Evolutionary conservation across 495 filamentous ascomycete genomes (phyloP).

Genomic region (Cercophora newfieldiana): DNA sequence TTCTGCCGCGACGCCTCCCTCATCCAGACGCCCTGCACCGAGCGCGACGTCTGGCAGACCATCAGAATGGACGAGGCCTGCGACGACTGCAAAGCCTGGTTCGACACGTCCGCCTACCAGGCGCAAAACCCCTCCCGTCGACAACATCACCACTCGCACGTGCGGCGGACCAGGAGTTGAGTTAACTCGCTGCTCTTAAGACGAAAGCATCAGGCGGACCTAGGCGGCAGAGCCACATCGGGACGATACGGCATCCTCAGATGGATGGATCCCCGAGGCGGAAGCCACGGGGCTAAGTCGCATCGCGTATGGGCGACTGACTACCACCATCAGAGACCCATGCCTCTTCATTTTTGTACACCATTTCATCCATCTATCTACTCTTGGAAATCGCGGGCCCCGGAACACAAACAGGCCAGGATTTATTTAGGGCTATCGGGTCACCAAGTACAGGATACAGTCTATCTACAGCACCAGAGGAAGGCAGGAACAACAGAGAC

Average conservation of each 20-base stretch:
- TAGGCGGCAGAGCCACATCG: too few relatives aligned
- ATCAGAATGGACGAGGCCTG: constrained; percentile 34
- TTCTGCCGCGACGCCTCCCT: constrained; percentile 31
- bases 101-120: constrained; percentile 37
- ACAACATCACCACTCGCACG: background rate
- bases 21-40: constrained; percentile 33
- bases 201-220: too few relatives aligned
- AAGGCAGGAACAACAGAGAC: background rate
- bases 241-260: too few relatives aligned
- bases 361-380: background rate
- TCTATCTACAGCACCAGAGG: background rate
- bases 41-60: constrained; percentile 35
- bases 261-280: too few relatives aligned
- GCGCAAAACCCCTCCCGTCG: background rate
- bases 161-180: background rate
- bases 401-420: background rate
- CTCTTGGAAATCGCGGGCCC: background rate
- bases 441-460: background rate
- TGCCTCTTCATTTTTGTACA: background rate
- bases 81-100: constrained; percentile 43
- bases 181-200: too few relatives aligned
- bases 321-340: background rate
- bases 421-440: background rate
- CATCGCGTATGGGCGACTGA: background rate
- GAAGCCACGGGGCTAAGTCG: too few relatives aligned